These are phyloP conservation scores for Phymatotrichopsis omnivora DNA, from an alignment of 2,329 filamentous ascomycete species.

Conservation along the genomic window DNA sequence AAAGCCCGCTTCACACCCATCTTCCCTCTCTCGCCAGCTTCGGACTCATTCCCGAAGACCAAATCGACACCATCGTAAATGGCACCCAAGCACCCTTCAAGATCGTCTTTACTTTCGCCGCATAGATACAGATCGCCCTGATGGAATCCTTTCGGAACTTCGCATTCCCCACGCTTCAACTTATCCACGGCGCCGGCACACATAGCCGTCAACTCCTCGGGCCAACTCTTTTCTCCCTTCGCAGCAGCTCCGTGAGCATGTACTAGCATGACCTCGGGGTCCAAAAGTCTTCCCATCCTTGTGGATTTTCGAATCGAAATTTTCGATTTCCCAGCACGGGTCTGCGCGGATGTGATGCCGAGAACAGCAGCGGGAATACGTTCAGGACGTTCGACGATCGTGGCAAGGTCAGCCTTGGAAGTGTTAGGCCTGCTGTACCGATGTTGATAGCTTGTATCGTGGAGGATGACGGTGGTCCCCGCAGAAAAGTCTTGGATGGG, in stretches of 20 bases:
- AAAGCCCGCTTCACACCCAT: conserved; percentile 66
- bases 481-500: conserved; percentile 28
- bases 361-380: conserved; percentile 73
- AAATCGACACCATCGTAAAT: conserved; percentile 87
- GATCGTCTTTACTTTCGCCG: conserved; percentile 70
- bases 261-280: conserved; percentile 74
- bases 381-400: conserved; percentile 89
- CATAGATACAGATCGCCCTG: conserved; percentile 88
- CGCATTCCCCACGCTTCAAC: conserved; percentile 47
- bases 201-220: conserved; percentile 56
- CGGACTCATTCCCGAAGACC: conserved; percentile 52
- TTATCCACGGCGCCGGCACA: conserved; percentile 71
- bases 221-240: conserved; percentile 22
- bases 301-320: conserved; percentile 62
- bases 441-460: conserved; percentile 93
- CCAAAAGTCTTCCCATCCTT: conserved; percentile 59
- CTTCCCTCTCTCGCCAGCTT: conserved; percentile 28
- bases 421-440: conserved; percentile 76
- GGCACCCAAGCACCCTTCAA: conserved; percentile 84
- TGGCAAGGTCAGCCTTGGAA: conserved; percentile 57
- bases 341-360: conserved; percentile 77
- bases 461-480: conserved; percentile 70
- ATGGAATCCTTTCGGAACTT: conserved; percentile 53
- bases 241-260: conserved; percentile 50
- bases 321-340: conserved; percentile 58